Evolutionary conservation across 2,329 filamentous ascomycete genomes (phyloP).

Genomic region (Aspergillus bombycis): DNA sequence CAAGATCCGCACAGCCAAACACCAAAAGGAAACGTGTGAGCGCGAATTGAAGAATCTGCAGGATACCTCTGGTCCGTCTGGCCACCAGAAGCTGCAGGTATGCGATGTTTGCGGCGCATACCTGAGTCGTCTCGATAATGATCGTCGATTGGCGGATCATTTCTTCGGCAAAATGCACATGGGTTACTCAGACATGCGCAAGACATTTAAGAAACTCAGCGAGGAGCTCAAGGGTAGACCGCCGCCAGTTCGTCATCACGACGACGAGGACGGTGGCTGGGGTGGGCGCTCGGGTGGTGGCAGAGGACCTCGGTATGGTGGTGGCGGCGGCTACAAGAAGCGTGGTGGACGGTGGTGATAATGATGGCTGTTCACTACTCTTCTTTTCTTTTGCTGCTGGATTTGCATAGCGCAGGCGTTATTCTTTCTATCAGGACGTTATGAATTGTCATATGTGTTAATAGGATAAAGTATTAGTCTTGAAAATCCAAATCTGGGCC

Average conservation of each 20-base stretch:
- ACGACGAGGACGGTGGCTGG: constrained; percentile 55
- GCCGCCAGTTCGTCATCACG: constrained; percentile 61
- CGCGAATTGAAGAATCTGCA: constrained; percentile 86
- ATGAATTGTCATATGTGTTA: constrained; percentile 27
- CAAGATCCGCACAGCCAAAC: constrained; percentile 77
- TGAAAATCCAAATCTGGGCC: constrained; percentile 1
- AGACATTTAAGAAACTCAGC: constrained; percentile 83
- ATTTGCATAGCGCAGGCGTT: constrained; percentile 51
- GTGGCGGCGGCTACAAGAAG: constrained; percentile 49
- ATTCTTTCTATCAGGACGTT: constrained; percentile 30
- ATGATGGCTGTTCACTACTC: constrained; percentile 16
- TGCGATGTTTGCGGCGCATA: constrained; percentile 99
- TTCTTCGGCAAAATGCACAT: constrained; percentile 99
- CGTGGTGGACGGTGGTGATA: constrained; percentile 46
- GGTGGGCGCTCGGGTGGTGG: constrained; percentile 46
- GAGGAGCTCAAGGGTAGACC: constrained; percentile 80
- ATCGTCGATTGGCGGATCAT: constrained; percentile 89
- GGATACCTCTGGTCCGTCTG: constrained; percentile 88
- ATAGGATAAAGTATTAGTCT: constrained; percentile 11
- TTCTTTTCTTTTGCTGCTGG: constrained; percentile 19
- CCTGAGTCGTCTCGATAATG: constrained; percentile 88
- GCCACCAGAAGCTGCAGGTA: constrained; percentile 97
- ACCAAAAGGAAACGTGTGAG: constrained; percentile 81
- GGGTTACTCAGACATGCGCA: constrained; percentile 97
- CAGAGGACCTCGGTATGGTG: constrained; percentile 45